Evolutionary conservation across 1,139 yeast genomes (phyloP), one percentile per base, ranked within the genome.

Genomic region (Taiozyma onychis): DNA sequence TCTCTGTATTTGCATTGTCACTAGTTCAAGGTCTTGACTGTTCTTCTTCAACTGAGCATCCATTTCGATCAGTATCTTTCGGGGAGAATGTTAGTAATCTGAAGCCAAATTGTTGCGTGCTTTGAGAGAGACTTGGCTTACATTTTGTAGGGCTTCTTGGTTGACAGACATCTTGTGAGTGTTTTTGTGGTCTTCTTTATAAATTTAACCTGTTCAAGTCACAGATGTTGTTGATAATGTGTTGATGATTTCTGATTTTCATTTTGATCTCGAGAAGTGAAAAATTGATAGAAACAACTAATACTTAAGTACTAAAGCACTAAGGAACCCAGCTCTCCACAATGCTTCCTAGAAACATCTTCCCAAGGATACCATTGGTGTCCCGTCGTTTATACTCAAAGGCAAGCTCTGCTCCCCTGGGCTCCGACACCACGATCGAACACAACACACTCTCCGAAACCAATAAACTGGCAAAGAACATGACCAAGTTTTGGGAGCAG

Each of bases 401-500:
- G 18, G 2, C 41, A 6, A 44, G 58, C 2, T 48, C 53, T 9
- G 78, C 27, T 24, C 53, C 51, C n/a, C 45, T 52, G 2, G 55
- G 55, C 7, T 60, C 63, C 39, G 80, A 74, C 55, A 67, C 66
- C 43, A 68, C 83, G 3, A 61, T 77, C 10, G 86, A 82, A 57
- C 71, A 75, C 51, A 84, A 83, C 59, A 59, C 72, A 42, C 65
- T 68, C 49, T 71, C 88, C 0, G 90, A 86, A 59, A 79, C 95
- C 6, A 88, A 87, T 65, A 73, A 87, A 58, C 71, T 86, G 50
- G 79, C 86, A 47, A 84, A 83, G 64, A 85, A 95, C 0, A 69
- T 87, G 49, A 75, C 80, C 47, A 83, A 83, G 66, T 91, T 93
- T 66, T 93, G 98, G 98, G 88, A 86, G 53, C 78, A 82, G 51